A percentile compares a stretch with the other conserved stretches of the same genome.
These are phyloP conservation scores for carrot (Daucus carota) DNA, from an alignment of 129 eudicot genomes.

Conservation along the genomic window DNA sequence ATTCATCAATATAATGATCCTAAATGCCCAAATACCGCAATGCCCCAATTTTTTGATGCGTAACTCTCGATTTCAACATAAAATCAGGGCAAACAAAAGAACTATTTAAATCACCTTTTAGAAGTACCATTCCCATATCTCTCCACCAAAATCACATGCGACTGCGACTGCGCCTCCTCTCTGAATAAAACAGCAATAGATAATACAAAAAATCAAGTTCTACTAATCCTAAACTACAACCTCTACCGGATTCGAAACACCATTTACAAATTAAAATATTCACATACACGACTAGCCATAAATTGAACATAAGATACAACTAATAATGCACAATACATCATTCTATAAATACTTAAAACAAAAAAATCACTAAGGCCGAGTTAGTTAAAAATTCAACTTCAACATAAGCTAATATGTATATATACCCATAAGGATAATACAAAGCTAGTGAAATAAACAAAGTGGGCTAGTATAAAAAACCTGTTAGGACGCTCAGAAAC, in stretches of 20 bases:
- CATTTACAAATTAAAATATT: neutral
- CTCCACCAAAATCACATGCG: conserved; percentile 59
- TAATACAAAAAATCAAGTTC: neutral
- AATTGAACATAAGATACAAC: neutral
- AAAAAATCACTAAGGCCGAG: neutral
- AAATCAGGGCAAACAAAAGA: neutral
- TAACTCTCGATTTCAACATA: neutral
- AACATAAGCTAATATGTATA: neutral
- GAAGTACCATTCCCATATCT: conserved; percentile 67
- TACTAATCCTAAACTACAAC: neutral
- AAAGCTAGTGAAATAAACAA: neutral
- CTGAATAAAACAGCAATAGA: conserved; percentile 18
- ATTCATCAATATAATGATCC: neutral
- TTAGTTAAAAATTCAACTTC: neutral
- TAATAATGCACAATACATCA: neutral
- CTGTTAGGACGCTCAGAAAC: conserved; percentile 10
- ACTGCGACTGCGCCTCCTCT: conserved; percentile 23
- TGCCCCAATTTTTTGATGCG: neutral
- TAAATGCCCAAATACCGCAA: conserved; percentile 1
- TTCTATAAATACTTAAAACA: too few relatives aligned
- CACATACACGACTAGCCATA: neutral
- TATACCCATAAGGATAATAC: neutral
- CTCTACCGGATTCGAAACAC: neutral
- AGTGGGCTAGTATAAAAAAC: conserved; percentile 16
- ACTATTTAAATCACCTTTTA: conserved; percentile 40